Conservation (phyloP, 176 grass and related monocot species). For the Sorghum bicolor region Sorghum_bicolor_NCBIv3 NC_012873.2:8931001-8931500, state of each 20-base stretch:
- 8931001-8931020: neutral
- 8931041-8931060: neutral
- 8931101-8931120: neutral
- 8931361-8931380: too few relatives aligned
- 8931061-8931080: neutral
- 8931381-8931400: too few relatives aligned
- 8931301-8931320: neutral
- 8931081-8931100: neutral
- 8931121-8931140: neutral
- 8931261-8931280: neutral
- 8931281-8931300: neutral
- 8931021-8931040: slow-evolving; percentile 3
- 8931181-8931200: neutral
- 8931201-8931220: neutral
- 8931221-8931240: neutral
- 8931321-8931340: too few relatives aligned
- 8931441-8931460: too few relatives aligned
- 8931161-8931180: neutral
- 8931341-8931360: too few relatives aligned
- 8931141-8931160: neutral
- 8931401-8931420: too few relatives aligned
- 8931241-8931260: neutral
- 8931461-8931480: too few relatives aligned
- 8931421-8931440: too few relatives aligned
- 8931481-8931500: too few relatives aligned